A percentile compares a stretch with the other conserved stretches of the same genome.
These are phyloP conservation scores for Trifolium repens DNA, from an alignment of 306 rosid genomes.

Conservation along the genomic window DNA sequence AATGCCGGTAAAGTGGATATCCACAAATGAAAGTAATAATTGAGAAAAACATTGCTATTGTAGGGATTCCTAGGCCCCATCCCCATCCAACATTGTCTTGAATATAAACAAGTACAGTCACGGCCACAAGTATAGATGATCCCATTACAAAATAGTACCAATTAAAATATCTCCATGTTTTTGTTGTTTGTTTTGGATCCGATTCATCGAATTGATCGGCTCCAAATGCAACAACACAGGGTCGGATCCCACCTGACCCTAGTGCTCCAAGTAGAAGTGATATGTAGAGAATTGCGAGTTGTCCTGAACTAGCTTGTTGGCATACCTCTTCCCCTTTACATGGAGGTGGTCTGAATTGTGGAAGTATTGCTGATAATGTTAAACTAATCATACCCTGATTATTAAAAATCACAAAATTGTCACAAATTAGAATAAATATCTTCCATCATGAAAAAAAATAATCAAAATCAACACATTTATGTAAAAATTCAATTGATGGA, in stretches of 20 bases:
- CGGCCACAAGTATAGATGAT: slow-evolving; percentile 75
- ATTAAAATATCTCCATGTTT: slow-evolving; percentile 86
- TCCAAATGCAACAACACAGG: slow-evolving; percentile 94
- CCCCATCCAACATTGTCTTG: slow-evolving; percentile 98
- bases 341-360: slow-evolving; percentile 76
- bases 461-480: no score
- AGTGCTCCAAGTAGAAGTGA: slow-evolving; percentile 67
- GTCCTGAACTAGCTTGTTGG: slow-evolving; percentile 64
- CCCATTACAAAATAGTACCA: slow-evolving; percentile 97
- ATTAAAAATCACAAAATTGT: background rate
- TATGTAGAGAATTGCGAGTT: slow-evolving; percentile 60
- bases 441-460: background rate
- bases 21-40: slow-evolving; percentile 63
- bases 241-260: slow-evolving; percentile 97
- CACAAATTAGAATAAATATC: background rate
- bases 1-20: slow-evolving; percentile 81
- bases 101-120: slow-evolving; percentile 82
- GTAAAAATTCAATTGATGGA: background rate
- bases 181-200: slow-evolving; percentile 60
- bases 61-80: slow-evolving; percentile 81
- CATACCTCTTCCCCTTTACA: slow-evolving; percentile 65
- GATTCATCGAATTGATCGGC: slow-evolving; percentile 89
- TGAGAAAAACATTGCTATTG: slow-evolving; percentile 81
- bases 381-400: slow-evolving; percentile 80
- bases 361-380: slow-evolving; percentile 78